Conservation (phyloP, 2,329 filamentous ascomycete species). For the Claviceps purpurea region DNA sequence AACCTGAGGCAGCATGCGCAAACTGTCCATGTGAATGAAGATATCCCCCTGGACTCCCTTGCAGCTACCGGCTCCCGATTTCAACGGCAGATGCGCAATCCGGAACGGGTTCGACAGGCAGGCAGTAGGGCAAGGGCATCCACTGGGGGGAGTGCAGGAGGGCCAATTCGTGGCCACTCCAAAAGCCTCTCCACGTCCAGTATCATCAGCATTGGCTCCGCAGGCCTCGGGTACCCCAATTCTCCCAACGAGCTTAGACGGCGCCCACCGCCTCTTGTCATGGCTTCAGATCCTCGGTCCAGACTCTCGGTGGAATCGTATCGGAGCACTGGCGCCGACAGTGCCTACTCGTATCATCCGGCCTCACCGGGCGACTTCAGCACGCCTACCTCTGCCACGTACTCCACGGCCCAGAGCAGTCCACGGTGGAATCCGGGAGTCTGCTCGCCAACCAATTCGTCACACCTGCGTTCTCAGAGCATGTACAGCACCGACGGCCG, state of each 20-base stretch:
- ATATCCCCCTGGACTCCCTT: constrained; percentile 86
- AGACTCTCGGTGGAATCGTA: constrained; percentile 57
- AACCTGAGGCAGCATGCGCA: constrained; percentile 95
- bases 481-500: constrained; percentile 54
- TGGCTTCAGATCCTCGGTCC: constrained; percentile 59
- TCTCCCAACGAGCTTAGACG: constrained; percentile 51
- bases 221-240: constrained; percentile 50
- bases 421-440: constrained; percentile 58
- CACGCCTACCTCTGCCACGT: constrained; percentile 74
- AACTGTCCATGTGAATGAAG: constrained; percentile 94
- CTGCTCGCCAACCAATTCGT: constrained; percentile 59
- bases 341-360: constrained; percentile 48
- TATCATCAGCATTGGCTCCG: constrained; percentile 60
- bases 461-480: constrained; percentile 55
- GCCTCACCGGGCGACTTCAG: constrained; percentile 62
- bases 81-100: constrained; percentile 71
- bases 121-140: constrained; percentile 62
- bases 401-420: constrained; percentile 63
- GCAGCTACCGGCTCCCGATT: constrained; percentile 87
- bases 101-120: constrained; percentile 66
- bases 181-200: constrained; percentile 80
- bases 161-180: constrained; percentile 64
- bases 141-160: constrained; percentile 59
- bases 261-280: constrained; percentile 69
- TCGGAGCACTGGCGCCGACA: constrained; percentile 48